These are phyloP conservation scores for Ligustrum vulgare DNA, from an alignment of 257 asterid species.

Conservation along the genomic window DNA sequence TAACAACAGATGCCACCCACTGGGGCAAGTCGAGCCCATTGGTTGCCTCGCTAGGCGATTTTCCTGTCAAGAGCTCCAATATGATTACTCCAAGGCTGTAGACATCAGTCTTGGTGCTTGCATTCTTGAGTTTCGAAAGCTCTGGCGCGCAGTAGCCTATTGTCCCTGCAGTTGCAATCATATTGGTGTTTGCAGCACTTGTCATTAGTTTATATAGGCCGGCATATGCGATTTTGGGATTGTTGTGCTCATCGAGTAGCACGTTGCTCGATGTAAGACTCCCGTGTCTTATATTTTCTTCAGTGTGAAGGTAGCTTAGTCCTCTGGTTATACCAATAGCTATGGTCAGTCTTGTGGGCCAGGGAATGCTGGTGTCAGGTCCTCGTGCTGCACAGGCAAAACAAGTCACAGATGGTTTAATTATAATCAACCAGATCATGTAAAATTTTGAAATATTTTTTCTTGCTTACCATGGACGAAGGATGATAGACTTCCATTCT, in stretches of 20 bases:
- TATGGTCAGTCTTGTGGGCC: slow-evolving; percentile 76
- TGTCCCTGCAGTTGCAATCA: slow-evolving; percentile 47
- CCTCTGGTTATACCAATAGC: slow-evolving; percentile 74
- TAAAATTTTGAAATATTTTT: too few species aligned
- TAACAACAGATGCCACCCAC: slow-evolving; percentile 87
- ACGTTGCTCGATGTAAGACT: slow-evolving; percentile 68
- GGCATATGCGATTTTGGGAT: slow-evolving; percentile 64
- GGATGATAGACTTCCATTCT: slow-evolving; percentile 89
- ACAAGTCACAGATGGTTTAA: neutral
- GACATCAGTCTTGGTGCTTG: slow-evolving; percentile 64
- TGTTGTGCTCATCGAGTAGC: slow-evolving; percentile 61
- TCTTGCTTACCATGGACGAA: slow-evolving; percentile 73
- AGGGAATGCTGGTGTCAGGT: slow-evolving; percentile 49
- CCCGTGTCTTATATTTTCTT: slow-evolving; percentile 56
- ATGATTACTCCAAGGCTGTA: slow-evolving; percentile 87
- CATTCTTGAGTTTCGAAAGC: slow-evolving; percentile 67
- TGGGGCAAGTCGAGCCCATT: slow-evolving; percentile 83
- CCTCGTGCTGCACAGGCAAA: slow-evolving; percentile 39
- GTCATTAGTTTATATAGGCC: slow-evolving; percentile 51
- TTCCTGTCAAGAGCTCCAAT: slow-evolving; percentile 83
- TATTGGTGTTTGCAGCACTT: slow-evolving; percentile 43
- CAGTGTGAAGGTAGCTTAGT: slow-evolving; percentile 57
- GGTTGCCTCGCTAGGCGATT: slow-evolving; percentile 81
- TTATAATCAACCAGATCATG: neutral
- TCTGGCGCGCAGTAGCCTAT: slow-evolving; percentile 87